These are phyloP conservation scores for Hordeum vulgare DNA, from an alignment of 176 grass and related monocot genomes.

Conservation along the genomic window MorexV3_pseudomolecules_assembly NC_058522.1:479846093-479846592, in stretches of 20 bases:
- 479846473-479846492: constrained; percentile 19
- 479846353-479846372: constrained; percentile 11
- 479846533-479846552: not conserved
- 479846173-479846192: not conserved
- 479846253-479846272: too few species aligned
- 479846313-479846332: not conserved
- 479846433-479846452: constrained; percentile 26
- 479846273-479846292: not conserved
- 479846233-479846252: too few species aligned
- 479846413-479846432: constrained; percentile 7
- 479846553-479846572: not conserved
- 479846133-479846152: too few species aligned
- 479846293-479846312: not conserved
- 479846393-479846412: constrained; percentile 16
- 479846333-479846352: constrained; percentile 8
- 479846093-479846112: not conserved
- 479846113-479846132: not conserved
- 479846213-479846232: too few species aligned
- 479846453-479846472: not conserved
- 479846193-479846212: too few species aligned
- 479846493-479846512: constrained; percentile 26
- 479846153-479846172: too few species aligned
- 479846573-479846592: not conserved
- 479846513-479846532: constrained; percentile 15
- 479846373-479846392: constrained; percentile 44